Evolutionary conservation across 2,329 filamentous ascomycete species (phyloP), one percentile per base, ranked within the genome.

Genomic region (Claviceps fusiformis): DNA sequence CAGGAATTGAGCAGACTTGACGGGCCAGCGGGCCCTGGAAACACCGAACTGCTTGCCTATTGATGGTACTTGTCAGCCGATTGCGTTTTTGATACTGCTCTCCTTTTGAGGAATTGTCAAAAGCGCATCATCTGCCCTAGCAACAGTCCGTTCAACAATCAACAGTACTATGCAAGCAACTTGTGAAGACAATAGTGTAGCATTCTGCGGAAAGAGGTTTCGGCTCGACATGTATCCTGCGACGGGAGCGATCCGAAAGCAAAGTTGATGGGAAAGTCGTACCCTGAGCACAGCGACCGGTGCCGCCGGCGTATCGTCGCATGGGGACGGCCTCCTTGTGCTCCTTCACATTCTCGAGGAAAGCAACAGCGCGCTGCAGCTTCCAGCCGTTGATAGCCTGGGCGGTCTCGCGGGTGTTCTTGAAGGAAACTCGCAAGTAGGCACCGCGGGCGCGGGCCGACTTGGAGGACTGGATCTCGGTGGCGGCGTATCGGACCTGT

Each of bases 341-440:
- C 77, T 86, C 87, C 78, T 89, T 83, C 70, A 98, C 93, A 77
- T 98, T 97, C 82, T 95, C 89, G 73, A 98, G 89, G 86, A 95
- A 98, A 73, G 85, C 85, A 67, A 96, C 79, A 70, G 93, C 93
- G 72, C 93, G 91, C 78, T 89, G 82, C 72, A 97, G 75, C 82
- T 96, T 96, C 90, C 90, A 95, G 78, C 92, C 92, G 79, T 93
- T 97, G 85, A 98, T 95, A 70, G 91, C 91, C 82, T 97, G 93
- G 64, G 95, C 93, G 66, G 92, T 96, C 83, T 98, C 95, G 73
- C 93, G 90, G 74, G 93, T 98, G 86, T 98, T 98, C 87, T 98
- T 98, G 89, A 96, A 98, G 68, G 89, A 95, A 69, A 97, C 92
- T 74, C 93, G 90, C 70, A 98, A 88, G 83, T 97, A 98, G 75